Evolutionary conservation across 306 rosid species (phyloP).

Genomic region (Casuarina glauca): DNA sequence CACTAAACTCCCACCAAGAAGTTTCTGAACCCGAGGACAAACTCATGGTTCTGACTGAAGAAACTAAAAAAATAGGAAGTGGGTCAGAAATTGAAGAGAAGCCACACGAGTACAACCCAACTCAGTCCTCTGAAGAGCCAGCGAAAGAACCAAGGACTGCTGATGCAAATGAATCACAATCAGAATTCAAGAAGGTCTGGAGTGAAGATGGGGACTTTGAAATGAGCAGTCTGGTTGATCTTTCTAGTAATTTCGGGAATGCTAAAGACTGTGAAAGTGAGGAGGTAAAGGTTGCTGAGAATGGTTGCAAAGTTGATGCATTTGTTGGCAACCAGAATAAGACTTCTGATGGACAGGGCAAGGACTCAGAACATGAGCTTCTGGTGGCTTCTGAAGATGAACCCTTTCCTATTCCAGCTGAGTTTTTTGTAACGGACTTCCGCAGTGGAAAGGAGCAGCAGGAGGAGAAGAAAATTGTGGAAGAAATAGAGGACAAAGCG

Average conservation of each 20-base stretch:
- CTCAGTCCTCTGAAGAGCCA: constrained; percentile 29
- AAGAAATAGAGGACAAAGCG: constrained; percentile 26
- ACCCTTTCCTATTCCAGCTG: constrained; percentile 10
- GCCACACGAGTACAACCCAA: constrained; percentile 19
- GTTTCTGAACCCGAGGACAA: constrained; percentile 37
- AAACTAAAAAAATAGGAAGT: constrained; percentile 23
- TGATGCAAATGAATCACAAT: constrained; percentile 15
- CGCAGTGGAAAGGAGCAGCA: constrained; percentile 18
- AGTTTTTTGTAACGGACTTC: constrained; percentile 23
- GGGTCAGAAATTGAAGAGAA: constrained; percentile 35
- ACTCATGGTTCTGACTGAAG: constrained; percentile 33
- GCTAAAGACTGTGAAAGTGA: constrained; percentile 22
- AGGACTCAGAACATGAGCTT: constrained; percentile 26
- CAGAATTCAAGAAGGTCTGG: constrained; percentile 8
- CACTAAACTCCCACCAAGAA: constrained; percentile 13
- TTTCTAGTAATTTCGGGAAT: constrained; percentile 5
- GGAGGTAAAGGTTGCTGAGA: constrained; percentile 30
- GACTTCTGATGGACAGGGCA: constrained; percentile 32
- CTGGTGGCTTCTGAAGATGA: constrained; percentile 31
- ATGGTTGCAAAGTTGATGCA: constrained; percentile 24
- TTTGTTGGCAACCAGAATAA: constrained; percentile 25
- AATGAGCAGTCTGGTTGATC: constrained; percentile 10
- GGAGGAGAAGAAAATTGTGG: constrained; percentile 20
- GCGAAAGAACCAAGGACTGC: constrained; percentile 22
- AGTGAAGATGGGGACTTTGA: constrained; percentile 26